Evolutionary conservation across 148 eudicot genomes (phyloP), one percentile per base, ranked within the genome.

Genomic region (Cornus controversa): DNA sequence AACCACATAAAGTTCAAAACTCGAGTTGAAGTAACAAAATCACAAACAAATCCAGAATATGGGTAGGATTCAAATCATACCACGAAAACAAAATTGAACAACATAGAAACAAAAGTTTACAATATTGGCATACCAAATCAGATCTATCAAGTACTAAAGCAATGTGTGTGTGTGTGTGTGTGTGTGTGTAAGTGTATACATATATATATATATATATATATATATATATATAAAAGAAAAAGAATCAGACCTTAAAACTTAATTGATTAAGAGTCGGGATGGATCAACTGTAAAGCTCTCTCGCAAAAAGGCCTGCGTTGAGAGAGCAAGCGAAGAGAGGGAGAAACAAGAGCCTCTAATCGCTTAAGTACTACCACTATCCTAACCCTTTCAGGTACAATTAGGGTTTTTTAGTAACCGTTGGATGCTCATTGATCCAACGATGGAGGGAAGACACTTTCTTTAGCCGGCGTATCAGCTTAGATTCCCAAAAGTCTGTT

Each of bases 391-490:
- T 10, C 18, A 14, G 54, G 36, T 8, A 16, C 29, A 50, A 50
- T 36, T 71, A 71, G 74, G 74, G 74, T 50, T 71, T 71, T 45
- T 25, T 45, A 26, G 3, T 15, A 18, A 57, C 74, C 74, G 36
- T 71, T 26, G 34, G 63, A 71, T 71, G 22, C 50, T 14, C 60
- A 47, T 71, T 71, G n/a, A 71, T 71, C 74, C 62, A 22, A 71
- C 74, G 74, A 63, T 50, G 3, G 26, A 69, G 4, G 28, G 28
- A 37, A 31, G 26, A 20, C 50, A 2, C 47, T 22, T 20, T 69
- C 15, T 24, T 31, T 11, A 9, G 50, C 71, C 71, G 71, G 47
- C 50, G 22, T 20, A 4, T 54, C n/a, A 54, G 60, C 3, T 54
- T 54, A 54, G 20, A 54, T 54, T 54, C 15, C 45, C 45, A 15